phyloP scores from a whole-genome alignment of 768 basidiomycete species.

The Lentinus brumalis region DNA sequence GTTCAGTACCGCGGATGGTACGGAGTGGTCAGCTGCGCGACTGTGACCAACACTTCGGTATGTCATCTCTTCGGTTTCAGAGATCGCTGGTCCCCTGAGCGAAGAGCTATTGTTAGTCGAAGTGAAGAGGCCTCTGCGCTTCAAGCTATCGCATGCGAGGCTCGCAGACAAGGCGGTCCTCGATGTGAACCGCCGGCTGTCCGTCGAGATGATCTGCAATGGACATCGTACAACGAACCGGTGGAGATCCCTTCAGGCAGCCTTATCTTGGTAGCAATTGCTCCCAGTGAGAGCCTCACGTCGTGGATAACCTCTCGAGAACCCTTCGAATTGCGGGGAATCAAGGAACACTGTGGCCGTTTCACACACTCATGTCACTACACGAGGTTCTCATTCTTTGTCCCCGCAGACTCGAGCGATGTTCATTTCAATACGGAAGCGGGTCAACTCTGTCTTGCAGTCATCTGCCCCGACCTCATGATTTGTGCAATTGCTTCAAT shows the following conservation, averaged over 20 bases:
- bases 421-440: constrained; percentile 17
- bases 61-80: constrained; percentile 1
- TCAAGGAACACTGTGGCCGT: constrained; percentile 8
- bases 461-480: constrained; percentile 23
- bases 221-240: no score
- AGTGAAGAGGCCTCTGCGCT: constrained; percentile 5
- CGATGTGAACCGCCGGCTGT: not conserved
- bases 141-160: not conserved
- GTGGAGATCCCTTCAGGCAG: not conserved
- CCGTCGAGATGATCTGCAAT: no score
- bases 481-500: constrained; percentile 11
- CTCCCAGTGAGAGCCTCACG: not conserved
- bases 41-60: constrained; percentile 1
- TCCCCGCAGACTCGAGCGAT: constrained; percentile 12
- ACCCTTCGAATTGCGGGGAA: constrained; percentile 14
- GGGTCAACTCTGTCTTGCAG: not conserved
- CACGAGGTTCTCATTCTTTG: constrained; percentile 8
- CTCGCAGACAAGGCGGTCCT: not conserved
- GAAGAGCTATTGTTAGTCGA: constrained; percentile 3
- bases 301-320: constrained; percentile 6
- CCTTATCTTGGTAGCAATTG: not conserved
- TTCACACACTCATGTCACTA: constrained; percentile 12
- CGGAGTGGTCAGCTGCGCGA: constrained; percentile 16
- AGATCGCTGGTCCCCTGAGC: constrained; percentile 11
- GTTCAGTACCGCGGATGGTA: constrained; percentile 6